Evolutionary conservation across 164 flowering plant genomes (phyloP).

Genomic region (Echeveria elegans): DNA sequence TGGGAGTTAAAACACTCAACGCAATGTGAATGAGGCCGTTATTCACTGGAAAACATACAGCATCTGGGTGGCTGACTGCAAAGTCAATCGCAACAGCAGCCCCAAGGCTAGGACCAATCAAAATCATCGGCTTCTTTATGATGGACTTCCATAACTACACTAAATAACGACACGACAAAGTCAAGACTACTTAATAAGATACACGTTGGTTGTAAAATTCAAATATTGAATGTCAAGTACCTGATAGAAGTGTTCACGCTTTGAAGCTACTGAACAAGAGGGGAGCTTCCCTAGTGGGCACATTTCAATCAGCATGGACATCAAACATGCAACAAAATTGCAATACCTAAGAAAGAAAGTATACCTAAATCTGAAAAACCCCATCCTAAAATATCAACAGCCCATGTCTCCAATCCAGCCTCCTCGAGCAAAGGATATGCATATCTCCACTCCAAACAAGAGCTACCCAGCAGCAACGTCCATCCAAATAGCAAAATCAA

Average conservation of each 20-base stretch:
- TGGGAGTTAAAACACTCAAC: background rate
- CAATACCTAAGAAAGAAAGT: slow-evolving; percentile 9
- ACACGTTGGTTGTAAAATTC: background rate
- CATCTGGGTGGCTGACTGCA: slow-evolving; percentile 64
- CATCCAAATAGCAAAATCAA: slow-evolving; percentile 16
- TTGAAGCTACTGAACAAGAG: slow-evolving; percentile 62
- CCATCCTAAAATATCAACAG: slow-evolving; percentile 93
- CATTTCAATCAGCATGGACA: background rate
- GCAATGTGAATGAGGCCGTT: background rate
- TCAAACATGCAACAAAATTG: background rate
- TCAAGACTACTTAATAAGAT: background rate
- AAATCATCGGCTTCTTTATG: slow-evolving; percentile 66
- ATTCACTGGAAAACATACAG: slow-evolving; percentile 41
- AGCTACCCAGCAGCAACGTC: slow-evolving; percentile 41
- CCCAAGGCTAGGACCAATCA: slow-evolving; percentile 98
- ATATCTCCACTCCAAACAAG: slow-evolving; percentile 95
- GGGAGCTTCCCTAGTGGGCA: slow-evolving; percentile 49
- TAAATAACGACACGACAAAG: background rate
- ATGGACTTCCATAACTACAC: slow-evolving; percentile 71
- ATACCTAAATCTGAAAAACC: slow-evolving; percentile 90
- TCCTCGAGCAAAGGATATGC: slow-evolving; percentile 81
- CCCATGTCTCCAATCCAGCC: slow-evolving; percentile 91
- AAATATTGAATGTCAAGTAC: slow-evolving; percentile 21
- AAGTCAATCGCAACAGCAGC: slow-evolving; percentile 95
- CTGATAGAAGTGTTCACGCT: slow-evolving; percentile 89